Evolutionary conservation across 306 rosid genomes (phyloP), one percentile per base, ranked within the genome.

Genomic region (Pterocarpus macrocarpus): DNA sequence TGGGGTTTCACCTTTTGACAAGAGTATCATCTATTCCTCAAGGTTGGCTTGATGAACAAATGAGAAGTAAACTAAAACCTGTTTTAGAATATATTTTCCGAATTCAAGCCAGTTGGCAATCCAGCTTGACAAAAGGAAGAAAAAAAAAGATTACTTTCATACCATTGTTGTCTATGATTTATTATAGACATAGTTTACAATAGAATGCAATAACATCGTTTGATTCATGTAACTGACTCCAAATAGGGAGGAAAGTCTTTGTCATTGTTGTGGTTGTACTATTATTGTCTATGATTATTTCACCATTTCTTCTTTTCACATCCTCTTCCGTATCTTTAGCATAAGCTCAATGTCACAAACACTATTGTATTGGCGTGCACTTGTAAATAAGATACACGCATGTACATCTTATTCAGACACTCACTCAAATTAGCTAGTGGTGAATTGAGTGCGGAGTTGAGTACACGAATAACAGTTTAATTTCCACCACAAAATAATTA

Each of bases 331-430:
- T 11, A 69, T 47, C 52, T 16, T 45, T n/a, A n/a, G 9, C 44
- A 7, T 4, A 7, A 39, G 50, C 30, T 78, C 11, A 9, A 12
- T 69, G 38, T 79, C 8, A 45, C n/a, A 47, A 2, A 35, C 32
- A 49, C 47, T 22, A 35, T 4, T 11, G 2, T 61, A 43, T 57
- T 15, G 39, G 3, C 11, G 10, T 69, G 63, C 64, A 16, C 30
- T 13, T 34, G 62, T 45, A 69, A 69, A n/a, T 47, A 70, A 47
- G 39, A 50, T 70, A 8, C 28, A 80, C 58, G 82, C 61, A 33
- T 14, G 44, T 4, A 69, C 16, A 59, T 16, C 35, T 33, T 47
- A 58, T 62, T 35, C 43, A 38, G 22, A 45, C 12, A 33, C 15
- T 5, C 75, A 12, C 71, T 59, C 72, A 63, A 41, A 38, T 38